Evolutionary conservation across 176 grass and related monocot genomes (phyloP).

Genomic region (Cenchrus fungigraminus): DNA sequence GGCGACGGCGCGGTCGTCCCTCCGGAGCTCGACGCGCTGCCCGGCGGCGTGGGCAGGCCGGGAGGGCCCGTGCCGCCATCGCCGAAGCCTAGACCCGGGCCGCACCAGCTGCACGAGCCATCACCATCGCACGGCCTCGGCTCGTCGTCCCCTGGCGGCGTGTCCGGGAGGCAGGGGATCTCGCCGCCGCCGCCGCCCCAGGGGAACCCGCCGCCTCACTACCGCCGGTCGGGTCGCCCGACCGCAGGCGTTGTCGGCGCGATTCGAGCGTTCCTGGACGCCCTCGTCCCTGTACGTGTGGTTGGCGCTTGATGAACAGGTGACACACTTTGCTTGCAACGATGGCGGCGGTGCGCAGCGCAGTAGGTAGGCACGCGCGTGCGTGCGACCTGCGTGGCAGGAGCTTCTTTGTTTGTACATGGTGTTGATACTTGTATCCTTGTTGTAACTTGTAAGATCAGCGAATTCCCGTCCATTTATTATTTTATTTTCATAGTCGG

Average conservation of each 20-base stretch:
- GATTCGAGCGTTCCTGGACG: neutral
- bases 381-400: too few species aligned
- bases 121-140: neutral
- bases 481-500: too few species aligned
- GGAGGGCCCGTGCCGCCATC: neutral
- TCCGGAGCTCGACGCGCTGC: neutral
- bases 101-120: neutral
- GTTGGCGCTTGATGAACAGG: neutral
- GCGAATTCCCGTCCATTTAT: too few species aligned
- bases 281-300: neutral
- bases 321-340: neutral
- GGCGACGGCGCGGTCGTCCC: neutral
- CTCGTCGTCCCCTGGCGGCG: neutral
- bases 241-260: neutral
- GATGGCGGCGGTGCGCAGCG: too few species aligned
- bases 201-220: conserved; percentile 4
- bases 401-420: too few species aligned
- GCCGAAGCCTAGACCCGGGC: neutral
- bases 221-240: neutral
- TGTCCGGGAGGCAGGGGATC: neutral
- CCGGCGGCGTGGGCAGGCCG: neutral
- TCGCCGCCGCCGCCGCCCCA: neutral
- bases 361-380: too few species aligned
- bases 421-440: too few species aligned
- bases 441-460: too few species aligned